A percentile compares a stretch with the other conserved stretches of the same genome.
Evolutionary conservation across 2,329 filamentous ascomycete genomes (phyloP).

Genomic region (Penicillium sp.): DNA sequence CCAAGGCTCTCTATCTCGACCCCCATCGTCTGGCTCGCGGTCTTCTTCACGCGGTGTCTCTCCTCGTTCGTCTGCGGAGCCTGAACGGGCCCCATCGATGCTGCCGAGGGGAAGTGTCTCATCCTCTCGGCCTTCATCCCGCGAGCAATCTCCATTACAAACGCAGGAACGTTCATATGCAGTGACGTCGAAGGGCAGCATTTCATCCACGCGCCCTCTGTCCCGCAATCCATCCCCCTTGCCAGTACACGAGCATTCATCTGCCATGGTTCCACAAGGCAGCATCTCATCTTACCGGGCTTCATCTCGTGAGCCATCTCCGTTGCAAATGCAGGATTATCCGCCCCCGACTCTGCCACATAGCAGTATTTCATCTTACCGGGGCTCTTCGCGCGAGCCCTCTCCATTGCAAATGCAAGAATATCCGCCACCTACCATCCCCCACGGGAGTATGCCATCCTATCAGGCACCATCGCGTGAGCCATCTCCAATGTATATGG

Average conservation of each 20-base stretch:
- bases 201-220: conserved; percentile 18
- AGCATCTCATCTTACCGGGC: conserved; percentile 6
- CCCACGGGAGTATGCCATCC: conserved; percentile 5
- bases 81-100: conserved; percentile 22
- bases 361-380: conserved; percentile 6
- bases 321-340: conserved; percentile 10
- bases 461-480: conserved; percentile 19
- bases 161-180: conserved; percentile 12
- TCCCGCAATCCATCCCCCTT: conserved; percentile 12
- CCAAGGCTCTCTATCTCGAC: conserved; percentile 37
- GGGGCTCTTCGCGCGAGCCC: conserved; percentile 24
- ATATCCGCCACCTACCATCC: conserved; percentile 1
- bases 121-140: conserved; percentile 29
- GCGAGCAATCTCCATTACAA: conserved; percentile 24
- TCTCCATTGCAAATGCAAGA: conserved; percentile 40
- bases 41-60: conserved; percentile 31
- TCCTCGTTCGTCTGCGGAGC: conserved; percentile 26
- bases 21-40: conserved; percentile 34
- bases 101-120: conserved; percentile 18
- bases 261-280: conserved; percentile 8
- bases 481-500: conserved; percentile 35
- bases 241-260: not conserved
- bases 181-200: conserved; percentile 15
- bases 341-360: conserved; percentile 5
- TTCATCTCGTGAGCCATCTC: conserved; percentile 15